Evolutionary conservation across 148 eudicot genomes (phyloP), one percentile per base, ranked within the genome.

Genomic region (Amaranthus palmeri): DNA sequence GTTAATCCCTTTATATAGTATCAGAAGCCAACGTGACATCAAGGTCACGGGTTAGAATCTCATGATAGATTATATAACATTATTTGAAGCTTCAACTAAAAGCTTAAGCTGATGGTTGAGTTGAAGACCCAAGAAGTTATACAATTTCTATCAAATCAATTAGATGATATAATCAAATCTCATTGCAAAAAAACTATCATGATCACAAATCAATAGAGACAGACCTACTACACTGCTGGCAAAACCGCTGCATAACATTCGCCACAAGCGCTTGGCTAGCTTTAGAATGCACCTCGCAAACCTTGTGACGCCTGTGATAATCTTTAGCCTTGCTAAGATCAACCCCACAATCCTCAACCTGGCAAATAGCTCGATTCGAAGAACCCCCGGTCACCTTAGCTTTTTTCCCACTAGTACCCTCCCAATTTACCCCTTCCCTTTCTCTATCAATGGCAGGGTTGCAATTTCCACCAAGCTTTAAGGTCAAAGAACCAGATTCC

Each of bases 171-270:
- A 67, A 6, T 13, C n/a, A 36, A 14, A 58, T 18, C 58, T 5
- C 12, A 57, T 3, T 13, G 36, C 51, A 60, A 51, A 48, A 42
- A 44, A 81, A 10, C 47, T 0, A 47, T 47, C 46, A 53, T n/a
- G 8, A 46, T 44, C 7, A 1, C n/a, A 50, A 14, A 44, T 40
- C 40, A 4, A 69, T 4, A 17, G 56, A 44, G 40, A 75, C 79
- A 60, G 52, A 89, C 97, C 97, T 89, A 82, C 97, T 92, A 74
- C 97, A 92, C 75, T 92, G 97, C 84, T 92, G 97, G 79, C 97
- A 92, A 69, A 92, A 92, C 12, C 97, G 82, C 80, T 92, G 96
- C 88, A 88, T 77, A 69, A 84, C 76, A 76, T 80, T 85, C 44
- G 85, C 89, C 5, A 92, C 97, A 65, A 92, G 77, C 9, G 92